Percentiles rank a stretch among this genome's conserved stretches.
phyloP scores from a whole-genome alignment of 148 eudicot species.

The Spergularia marina region DNA sequence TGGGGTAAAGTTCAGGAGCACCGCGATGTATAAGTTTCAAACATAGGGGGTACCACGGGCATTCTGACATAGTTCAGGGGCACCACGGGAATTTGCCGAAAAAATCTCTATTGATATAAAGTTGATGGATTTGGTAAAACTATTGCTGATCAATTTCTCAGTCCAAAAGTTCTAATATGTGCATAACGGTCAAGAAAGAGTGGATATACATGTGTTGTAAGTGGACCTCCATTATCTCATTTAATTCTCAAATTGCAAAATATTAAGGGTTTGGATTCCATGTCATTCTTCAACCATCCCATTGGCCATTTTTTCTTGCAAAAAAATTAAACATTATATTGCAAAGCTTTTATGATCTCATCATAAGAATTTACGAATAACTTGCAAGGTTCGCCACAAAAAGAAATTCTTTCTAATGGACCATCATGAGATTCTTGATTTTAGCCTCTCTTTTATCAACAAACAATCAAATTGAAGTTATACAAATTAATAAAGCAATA shows the following conservation, averaged over 20 bases:
- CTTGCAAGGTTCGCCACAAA: constrained; percentile 31
- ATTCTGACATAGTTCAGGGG: too few species aligned
- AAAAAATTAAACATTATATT: background rate
- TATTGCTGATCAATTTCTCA: too few species aligned
- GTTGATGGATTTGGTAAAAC: too few species aligned
- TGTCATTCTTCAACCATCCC: constrained; percentile 13
- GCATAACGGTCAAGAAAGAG: background rate
- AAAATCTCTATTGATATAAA: too few species aligned
- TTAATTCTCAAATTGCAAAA: constrained; percentile 12
- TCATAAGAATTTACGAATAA: background rate
- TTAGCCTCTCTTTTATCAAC: background rate
- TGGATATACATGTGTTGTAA: background rate
- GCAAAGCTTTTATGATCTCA: background rate
- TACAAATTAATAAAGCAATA: background rate
- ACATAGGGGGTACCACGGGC: too few species aligned
- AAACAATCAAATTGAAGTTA: background rate
- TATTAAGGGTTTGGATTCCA: constrained; percentile 21
- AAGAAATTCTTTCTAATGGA: constrained; percentile 1
- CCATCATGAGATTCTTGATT: constrained; percentile 22
- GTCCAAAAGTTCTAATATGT: background rate
- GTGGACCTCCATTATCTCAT: background rate
- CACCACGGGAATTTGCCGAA: too few species aligned
- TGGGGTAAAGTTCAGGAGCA: too few species aligned
- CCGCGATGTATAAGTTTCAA: too few species aligned
- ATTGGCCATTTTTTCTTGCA: constrained; percentile 4